A percentile compares a stretch with the other conserved stretches of the same genome.
Conservation (phyloP, 2,329 filamentous ascomycete genomes). For the Stagonosporopsis tanaceti region DNA sequence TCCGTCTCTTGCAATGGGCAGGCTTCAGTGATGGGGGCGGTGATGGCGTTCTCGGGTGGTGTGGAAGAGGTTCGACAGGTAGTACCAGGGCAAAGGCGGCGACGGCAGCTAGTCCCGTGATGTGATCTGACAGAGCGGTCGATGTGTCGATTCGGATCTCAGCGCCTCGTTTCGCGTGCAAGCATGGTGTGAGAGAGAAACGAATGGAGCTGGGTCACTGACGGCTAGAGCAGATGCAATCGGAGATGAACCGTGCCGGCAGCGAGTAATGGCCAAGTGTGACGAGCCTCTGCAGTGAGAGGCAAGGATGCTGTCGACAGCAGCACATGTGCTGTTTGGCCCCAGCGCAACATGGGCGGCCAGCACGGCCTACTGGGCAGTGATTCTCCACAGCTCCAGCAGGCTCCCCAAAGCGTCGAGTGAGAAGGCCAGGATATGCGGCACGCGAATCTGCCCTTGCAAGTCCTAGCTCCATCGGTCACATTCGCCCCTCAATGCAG, state of each 20-base stretch:
- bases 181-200: slow-evolving; percentile 39
- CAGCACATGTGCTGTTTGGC: slow-evolving; percentile 20
- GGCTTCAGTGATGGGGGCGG: slow-evolving; percentile 15
- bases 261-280: slow-evolving; percentile 29
- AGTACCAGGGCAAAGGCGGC: slow-evolving; percentile 35
- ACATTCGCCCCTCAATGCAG: slow-evolving; percentile 19
- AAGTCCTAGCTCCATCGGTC: slow-evolving; percentile 32
- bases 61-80: slow-evolving; percentile 31
- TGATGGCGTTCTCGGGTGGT: slow-evolving; percentile 20
- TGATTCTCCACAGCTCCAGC: slow-evolving; percentile 23
- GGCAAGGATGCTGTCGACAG: slow-evolving; percentile 16
- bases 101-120: slow-evolving; percentile 40
- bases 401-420: slow-evolving; percentile 22
- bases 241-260: slow-evolving; percentile 48
- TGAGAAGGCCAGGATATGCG: slow-evolving; percentile 31
- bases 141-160: slow-evolving; percentile 29
- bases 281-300: slow-evolving; percentile 23
- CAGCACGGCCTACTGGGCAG: slow-evolving; percentile 20
- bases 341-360: slow-evolving; percentile 16
- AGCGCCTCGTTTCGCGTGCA: slow-evolving; percentile 31
- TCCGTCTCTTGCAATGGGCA: slow-evolving; percentile 30
- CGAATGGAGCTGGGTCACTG: slow-evolving; percentile 19
- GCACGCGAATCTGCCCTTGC: slow-evolving; percentile 32
- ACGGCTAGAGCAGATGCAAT: slow-evolving; percentile 46
- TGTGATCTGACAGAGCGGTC: slow-evolving; percentile 25